Base-by-base conservation (phyloP, 2,329 filamentous ascomycete species). In the Camillea tinctor region DNA sequence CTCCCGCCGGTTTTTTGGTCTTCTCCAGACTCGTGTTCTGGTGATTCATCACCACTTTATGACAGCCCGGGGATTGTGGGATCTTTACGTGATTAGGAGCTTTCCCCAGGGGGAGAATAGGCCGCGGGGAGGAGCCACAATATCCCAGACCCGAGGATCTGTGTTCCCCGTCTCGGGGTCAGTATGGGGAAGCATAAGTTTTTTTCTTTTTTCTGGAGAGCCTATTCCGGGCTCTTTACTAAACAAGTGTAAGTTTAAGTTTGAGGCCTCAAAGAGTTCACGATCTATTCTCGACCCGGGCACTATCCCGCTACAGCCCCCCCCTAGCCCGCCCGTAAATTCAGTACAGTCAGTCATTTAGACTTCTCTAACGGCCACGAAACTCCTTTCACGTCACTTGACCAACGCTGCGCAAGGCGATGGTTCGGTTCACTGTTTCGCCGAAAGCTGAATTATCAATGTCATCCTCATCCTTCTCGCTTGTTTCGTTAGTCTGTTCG, bases 11-110 rank as follows among this genome's bases (percentile, higher is more conserved):
- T 22, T 54, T 56, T 44, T 30, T 52, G 36, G 36, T 44, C 17
- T 44, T 44, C 36, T 44, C 49, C 50, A 20, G 58, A 50, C 26
- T 59, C 58, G 58, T 58, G n/a, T 48, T 9, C 36, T 44, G 2
- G 11, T 44, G 36, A 44, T 44, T 44, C 36, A 44, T 44, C 36
- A 44, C 36, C 11, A 30, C 13, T 44, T 44, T 17, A 44, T 44
- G 36, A 44, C 36, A 44, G 36, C 49, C 50, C 54, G 49, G 54
- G 54, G 54, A 20, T 44, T 54, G 30, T 54, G 20, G 20, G 17
- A 44, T n/a, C 20, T 21, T 20, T 48, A 48, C 11, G 36, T 55
- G 53, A 55, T 22, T 17, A 49, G 26, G 40, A 17, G 36, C 36
- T 44, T 44, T 44, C 36, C 36, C 36, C 36, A 44, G 36, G 36